Base-by-base conservation (phyloP, 257 asterid species). In the Handroanthus guayacan region DNA sequence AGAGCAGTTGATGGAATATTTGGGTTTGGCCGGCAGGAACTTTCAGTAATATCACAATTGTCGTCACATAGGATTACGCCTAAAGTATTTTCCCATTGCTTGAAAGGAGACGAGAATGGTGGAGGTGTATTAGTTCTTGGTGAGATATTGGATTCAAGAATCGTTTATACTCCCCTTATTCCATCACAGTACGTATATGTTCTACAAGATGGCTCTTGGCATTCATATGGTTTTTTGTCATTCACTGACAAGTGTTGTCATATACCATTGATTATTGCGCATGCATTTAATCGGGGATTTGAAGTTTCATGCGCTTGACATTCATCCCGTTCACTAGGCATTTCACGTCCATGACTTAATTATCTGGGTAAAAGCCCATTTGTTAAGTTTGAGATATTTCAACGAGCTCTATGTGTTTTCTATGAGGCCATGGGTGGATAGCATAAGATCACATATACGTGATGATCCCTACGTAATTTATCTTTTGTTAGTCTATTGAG, bases 61-160 rank as follows among this genome's bases (percentile, higher is more conserved):
- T 87, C 98, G 56, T 94, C 95, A 1, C 95, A 75, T 31, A 89
- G 92, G 78, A 88, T 93, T 70, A 90, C 96, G 41, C 97, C 98
- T 51, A 90, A 81, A 78, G 88, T 90, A 64, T 94, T 94, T 73
- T 91, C 97, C 75, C 97, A 94, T 67, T 91, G 98, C 87, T 85
- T 94, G 82, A 93, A 84, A 83, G 98, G 98, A 83, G 97, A 90
- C 18, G 96, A 87, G 62, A 86, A 80, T 67, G 97, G 98, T 78
- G 98, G 97, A 41, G 98, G 97, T 68, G 82, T 87, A 82, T 84
- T 93, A 66, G 98, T 91, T 88, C 93, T 93, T 87, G 98, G 98
- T 82, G 94, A 92, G 89, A 87, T 94, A 86, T 82, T 90, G 97
- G 97, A 91, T 75, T 89, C 97, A 1, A 90, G 91, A 80, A 85